Evolutionary conservation across 176 grass and related monocot genomes (phyloP).

Genomic region (Canna indica): DNA sequence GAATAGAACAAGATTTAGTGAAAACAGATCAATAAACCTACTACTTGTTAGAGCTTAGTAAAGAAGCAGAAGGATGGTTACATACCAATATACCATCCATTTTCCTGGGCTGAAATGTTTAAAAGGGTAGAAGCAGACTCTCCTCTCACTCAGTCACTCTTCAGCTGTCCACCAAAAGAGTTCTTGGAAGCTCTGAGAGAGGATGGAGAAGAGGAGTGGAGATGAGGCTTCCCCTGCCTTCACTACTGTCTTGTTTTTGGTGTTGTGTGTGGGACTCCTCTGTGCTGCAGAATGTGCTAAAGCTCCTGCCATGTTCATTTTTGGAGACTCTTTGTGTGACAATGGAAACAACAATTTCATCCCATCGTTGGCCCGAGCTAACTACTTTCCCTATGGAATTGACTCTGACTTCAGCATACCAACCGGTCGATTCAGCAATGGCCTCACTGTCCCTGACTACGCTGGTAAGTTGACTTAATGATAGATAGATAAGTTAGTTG

Average conservation of each 20-base stretch:
- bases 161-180: too few relatives aligned
- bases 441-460: slow-evolving; percentile 15
- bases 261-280: neutral
- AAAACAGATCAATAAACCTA: too few relatives aligned
- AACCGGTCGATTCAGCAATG: slow-evolving; percentile 24
- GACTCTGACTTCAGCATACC: slow-evolving; percentile 13
- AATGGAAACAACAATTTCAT: slow-evolving; percentile 24
- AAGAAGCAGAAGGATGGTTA: too few relatives aligned
- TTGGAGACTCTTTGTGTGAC: slow-evolving; percentile 18
- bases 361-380: neutral
- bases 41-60: too few relatives aligned
- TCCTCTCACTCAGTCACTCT: neutral
- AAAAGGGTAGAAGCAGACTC: too few relatives aligned
- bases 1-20: too few relatives aligned
- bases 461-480: neutral
- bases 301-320: slow-evolving; percentile 17
- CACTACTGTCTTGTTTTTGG: neutral
- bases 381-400: slow-evolving; percentile 23
- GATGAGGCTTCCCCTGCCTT: neutral
- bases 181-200: neutral
- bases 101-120: neutral
- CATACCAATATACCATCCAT: neutral
- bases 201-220: neutral
- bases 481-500: neutral
- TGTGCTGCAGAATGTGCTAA: neutral